Percentiles rank a stretch among this genome's conserved stretches.
phyloP scores from a whole-genome alignment of 805 yeast species.

The Cyberlindnera veronae region DNA sequence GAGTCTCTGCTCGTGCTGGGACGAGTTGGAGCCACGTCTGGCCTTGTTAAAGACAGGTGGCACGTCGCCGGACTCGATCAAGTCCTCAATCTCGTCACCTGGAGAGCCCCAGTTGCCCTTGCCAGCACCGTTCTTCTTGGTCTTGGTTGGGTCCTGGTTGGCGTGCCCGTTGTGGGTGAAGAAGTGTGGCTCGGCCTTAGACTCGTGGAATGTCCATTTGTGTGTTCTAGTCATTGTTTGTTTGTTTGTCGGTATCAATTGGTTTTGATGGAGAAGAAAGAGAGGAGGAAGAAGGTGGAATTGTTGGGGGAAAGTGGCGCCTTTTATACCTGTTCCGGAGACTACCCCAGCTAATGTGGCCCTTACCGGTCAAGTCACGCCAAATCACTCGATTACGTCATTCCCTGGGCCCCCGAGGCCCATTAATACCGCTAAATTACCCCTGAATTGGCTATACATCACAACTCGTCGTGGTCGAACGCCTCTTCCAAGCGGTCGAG shows the following conservation, averaged over 20 bases:
- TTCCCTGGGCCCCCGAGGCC: too few species aligned
- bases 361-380: not conserved
- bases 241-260: not conserved
- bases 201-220: constrained; percentile 68
- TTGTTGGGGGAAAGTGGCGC: not conserved
- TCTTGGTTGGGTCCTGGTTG: constrained; percentile 68
- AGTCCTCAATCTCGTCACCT: constrained; percentile 71
- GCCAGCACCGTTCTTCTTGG: constrained; percentile 85
- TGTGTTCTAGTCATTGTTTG: constrained; percentile 67
- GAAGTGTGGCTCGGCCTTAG: constrained; percentile 58
- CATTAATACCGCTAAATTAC: too few species aligned
- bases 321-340: not conserved
- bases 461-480: constrained; percentile 11
- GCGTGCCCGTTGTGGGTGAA: constrained; percentile 74
- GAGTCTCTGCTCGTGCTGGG: constrained; percentile 40
- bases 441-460: too few species aligned
- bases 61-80: constrained; percentile 56
- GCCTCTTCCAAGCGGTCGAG: constrained; percentile 12
- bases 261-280: not conserved
- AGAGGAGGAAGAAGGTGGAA: not conserved
- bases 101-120: constrained; percentile 83
- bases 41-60: constrained; percentile 43
- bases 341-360: too few species aligned
- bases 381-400: too few species aligned
- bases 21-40: constrained; percentile 50